Conservation (phyloP, 2,329 filamentous ascomycete species). For the Thermothelomyces thermophilus region DNA sequence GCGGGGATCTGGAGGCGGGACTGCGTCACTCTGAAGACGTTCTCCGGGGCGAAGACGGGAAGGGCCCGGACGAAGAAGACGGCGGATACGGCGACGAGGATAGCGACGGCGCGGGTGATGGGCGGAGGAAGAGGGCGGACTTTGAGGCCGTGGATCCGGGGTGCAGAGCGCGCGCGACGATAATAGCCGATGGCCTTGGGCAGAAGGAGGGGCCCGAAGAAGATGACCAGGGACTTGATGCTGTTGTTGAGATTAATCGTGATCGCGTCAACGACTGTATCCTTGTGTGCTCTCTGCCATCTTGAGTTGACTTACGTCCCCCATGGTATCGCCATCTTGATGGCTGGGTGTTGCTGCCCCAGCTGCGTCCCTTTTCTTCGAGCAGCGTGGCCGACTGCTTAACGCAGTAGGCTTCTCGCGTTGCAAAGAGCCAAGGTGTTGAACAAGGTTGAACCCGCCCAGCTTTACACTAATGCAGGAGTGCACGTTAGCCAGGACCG, state of each 20-base stretch:
- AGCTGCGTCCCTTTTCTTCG: conserved; percentile 2
- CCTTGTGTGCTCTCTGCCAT: no score
- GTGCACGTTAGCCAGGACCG: no score
- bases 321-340: conserved; percentile 35
- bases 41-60: conserved; percentile 64
- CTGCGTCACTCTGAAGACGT: conserved; percentile 70
- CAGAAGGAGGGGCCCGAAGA: conserved; percentile 66
- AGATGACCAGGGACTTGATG: conserved; percentile 49
- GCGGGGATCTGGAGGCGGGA: conserved; percentile 74
- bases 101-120: conserved; percentile 52
- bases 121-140: conserved; percentile 49
- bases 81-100: conserved; percentile 39
- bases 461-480: no score
- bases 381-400: not conserved
- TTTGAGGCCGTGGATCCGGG: conserved; percentile 38
- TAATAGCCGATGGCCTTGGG: conserved; percentile 61
- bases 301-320: conserved; percentile 37
- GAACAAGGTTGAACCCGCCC: conserved; percentile 16
- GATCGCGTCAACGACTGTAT: not conserved
- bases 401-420: not conserved
- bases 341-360: conserved; percentile 1
- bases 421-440: conserved; percentile 18
- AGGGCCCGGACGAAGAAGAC: conserved; percentile 56
- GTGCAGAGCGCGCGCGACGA: conserved; percentile 45
- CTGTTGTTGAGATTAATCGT: conserved; percentile 27